A percentile compares a stretch with the other conserved stretches of the same genome.
Conservation (phyloP, 2,329 filamentous ascomycete species). For the Hortaea sp. region DNA sequence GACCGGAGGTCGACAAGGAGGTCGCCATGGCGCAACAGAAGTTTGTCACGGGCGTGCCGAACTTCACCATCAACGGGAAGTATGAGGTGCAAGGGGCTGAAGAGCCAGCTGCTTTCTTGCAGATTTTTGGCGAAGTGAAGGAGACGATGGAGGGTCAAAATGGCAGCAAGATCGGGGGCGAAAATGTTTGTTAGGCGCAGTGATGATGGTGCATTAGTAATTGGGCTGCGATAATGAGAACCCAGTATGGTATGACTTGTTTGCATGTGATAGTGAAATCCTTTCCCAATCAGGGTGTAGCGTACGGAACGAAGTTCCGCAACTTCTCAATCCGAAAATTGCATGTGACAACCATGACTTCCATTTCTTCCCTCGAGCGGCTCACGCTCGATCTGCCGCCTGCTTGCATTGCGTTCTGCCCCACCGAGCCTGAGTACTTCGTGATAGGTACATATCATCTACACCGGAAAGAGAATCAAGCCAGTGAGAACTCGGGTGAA, state of each 20-base stretch:
- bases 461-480: constrained; percentile 33
- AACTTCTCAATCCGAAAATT: not conserved
- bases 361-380: constrained; percentile 37
- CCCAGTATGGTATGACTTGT: not conserved
- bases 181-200: constrained; percentile 10
- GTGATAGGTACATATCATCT: constrained; percentile 80
- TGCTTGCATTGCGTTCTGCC: constrained; percentile 68
- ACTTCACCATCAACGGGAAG: constrained; percentile 61
- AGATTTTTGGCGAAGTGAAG: constrained; percentile 54
- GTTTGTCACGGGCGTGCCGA: constrained; percentile 59
- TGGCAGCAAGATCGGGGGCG: constrained; percentile 6
- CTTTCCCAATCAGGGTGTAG: not conserved
- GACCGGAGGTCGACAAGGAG: constrained; percentile 37
- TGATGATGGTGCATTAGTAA: no score
- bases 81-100: constrained; percentile 63
- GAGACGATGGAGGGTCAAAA: constrained; percentile 12
- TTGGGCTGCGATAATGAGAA: no score
- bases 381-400: constrained; percentile 57
- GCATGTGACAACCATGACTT: constrained; percentile 10
- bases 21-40: constrained; percentile 35
- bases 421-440: constrained; percentile 52
- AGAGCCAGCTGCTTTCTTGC: constrained; percentile 56
- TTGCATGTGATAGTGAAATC: not conserved
- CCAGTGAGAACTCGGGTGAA: not conserved
- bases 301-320: not conserved